A percentile compares a stretch with the other conserved stretches of the same genome.
phyloP scores from a whole-genome alignment of 768 basidiomycete genomes.

The Ramaria rubella region DNA sequence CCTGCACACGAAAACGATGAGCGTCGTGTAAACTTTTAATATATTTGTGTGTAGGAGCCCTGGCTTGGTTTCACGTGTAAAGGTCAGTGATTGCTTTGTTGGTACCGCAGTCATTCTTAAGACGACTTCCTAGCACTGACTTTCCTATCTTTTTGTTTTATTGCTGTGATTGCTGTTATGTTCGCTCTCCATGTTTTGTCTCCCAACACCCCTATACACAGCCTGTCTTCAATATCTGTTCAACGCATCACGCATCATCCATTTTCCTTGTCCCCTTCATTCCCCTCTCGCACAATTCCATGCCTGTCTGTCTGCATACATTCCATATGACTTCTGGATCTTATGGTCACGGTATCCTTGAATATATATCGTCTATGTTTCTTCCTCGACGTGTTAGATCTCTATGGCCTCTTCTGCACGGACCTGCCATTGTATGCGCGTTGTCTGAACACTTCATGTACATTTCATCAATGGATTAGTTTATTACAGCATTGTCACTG shows the following conservation, averaged over 20 bases:
- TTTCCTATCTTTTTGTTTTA: neutral
- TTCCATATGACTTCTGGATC: neutral
- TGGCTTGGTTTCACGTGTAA: neutral
- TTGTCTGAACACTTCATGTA: too few relatives aligned
- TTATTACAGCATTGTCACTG: too few relatives aligned
- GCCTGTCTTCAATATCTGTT: neutral
- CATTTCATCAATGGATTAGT: too few relatives aligned
- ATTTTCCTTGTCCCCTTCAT: neutral
- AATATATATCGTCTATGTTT: neutral
- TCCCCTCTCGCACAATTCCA: neutral
- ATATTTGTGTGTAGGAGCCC: neutral
- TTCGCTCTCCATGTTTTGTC: neutral
- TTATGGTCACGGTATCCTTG: neutral
- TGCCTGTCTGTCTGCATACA: neutral
- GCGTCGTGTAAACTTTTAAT: neutral
- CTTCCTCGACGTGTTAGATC: neutral
- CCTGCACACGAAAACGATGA: conserved; percentile 1
- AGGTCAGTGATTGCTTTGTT: neutral
- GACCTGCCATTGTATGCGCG: too few relatives aligned
- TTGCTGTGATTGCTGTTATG: conserved; percentile 2
- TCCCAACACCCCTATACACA: neutral
- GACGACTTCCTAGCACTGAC: neutral
- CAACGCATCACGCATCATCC: neutral
- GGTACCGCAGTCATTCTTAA: neutral
- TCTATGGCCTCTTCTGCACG: neutral